Base-by-base conservation (phyloP, 352 stramenopile species). In the Hyaloperonospora arabidopsidis region DNA sequence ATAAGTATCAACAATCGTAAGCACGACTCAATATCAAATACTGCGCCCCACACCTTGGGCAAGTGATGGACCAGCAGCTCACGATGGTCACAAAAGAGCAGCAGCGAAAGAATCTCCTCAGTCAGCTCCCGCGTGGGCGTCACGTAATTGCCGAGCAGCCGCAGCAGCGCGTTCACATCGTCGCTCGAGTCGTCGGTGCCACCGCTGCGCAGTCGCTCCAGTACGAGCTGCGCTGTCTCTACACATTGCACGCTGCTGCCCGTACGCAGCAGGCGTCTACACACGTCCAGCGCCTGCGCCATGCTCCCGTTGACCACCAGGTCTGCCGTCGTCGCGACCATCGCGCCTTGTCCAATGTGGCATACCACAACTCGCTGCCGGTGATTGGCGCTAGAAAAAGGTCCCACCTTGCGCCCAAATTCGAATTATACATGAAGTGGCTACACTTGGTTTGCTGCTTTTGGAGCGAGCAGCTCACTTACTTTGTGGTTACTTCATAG, bases 11-110 rank as follows among this genome's bases (percentile, higher is more conserved):
- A 36, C 49, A 8, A 21, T 25, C 21, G 54, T 29, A 49, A 17
- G 51, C 43, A 39, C 36, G 25, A n/a, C 44, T 22, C 23, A 29
- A 53, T 15, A 22, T 19, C 13, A 36, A 44, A 18, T 49, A 5
- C 22, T 13, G 5, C 0, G 2, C 48, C 0, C n/a, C n/a, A n/a
- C 21, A 86, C 80, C 74, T 88, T 88, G 21, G 83, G 69, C 43
- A 93, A 52, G 52, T 93, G 79, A 61, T 93, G 73, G 32, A 93
- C 87, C 14, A 93, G 60, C 21, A 87, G 64, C 54, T 86, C 76
- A 28, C 79, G 79, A 49, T 90, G 79, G 13, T 89, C 74, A 19
- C 67, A 80, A 49, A 85, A 86, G 22, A 88, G 72, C 18, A 93
- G 63, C 57, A 93, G 59, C 32, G 79, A 69, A 11, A 91, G 52